Evolutionary conservation across 441 rosid genomes (phyloP).

Genomic region (Euphorbia celastroides): DNA sequence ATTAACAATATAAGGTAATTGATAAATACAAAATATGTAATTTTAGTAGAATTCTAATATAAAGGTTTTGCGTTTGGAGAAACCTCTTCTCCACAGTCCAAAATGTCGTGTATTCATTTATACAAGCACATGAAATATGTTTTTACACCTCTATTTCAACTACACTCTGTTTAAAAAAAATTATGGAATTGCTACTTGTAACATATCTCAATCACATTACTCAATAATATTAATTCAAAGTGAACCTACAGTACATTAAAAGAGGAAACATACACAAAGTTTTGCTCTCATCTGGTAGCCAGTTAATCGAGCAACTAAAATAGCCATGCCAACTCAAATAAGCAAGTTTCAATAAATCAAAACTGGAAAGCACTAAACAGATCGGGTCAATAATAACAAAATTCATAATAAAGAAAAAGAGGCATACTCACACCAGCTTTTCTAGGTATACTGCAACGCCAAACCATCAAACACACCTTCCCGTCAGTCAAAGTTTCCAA

Average conservation of each 20-base stretch:
- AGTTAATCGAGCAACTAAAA: not conserved
- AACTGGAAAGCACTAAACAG: too few species aligned
- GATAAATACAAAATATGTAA: too few species aligned
- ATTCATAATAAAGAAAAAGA: not conserved
- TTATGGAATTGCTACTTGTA: not conserved
- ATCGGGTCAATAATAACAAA: too few species aligned
- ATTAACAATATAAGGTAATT: too few species aligned
- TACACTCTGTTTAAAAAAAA: not conserved
- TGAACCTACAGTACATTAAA: not conserved
- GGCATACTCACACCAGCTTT: constrained; percentile 69
- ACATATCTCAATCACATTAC: not conserved
- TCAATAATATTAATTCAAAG: not conserved
- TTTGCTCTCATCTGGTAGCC: not conserved
- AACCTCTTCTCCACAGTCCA: too few species aligned
- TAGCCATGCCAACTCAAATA: not conserved
- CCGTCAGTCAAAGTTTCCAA: constrained; percentile 82
- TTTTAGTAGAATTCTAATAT: too few species aligned
- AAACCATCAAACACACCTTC: constrained; percentile 79
- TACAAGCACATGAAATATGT: too few species aligned
- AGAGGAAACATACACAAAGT: not conserved
- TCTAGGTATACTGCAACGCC: constrained; percentile 99
- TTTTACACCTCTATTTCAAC: too few species aligned
- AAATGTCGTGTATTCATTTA: too few species aligned
- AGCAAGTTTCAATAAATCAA: not conserved
- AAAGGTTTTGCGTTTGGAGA: too few species aligned